Evolutionary conservation across 441 rosid genomes (phyloP), one percentile per base, ranked within the genome.

Genomic region (Cnidoscolus chayamansa): DNA sequence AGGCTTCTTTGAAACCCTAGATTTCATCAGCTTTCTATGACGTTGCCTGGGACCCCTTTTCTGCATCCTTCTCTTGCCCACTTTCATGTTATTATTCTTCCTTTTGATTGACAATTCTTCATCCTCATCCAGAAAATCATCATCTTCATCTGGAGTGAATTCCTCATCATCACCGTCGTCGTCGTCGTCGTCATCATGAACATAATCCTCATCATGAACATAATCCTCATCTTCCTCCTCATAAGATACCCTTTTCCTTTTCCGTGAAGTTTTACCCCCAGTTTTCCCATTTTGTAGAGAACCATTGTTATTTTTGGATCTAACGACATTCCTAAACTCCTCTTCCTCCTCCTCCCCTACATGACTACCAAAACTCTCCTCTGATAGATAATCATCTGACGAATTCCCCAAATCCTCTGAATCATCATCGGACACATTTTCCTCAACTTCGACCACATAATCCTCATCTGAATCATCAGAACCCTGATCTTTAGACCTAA

Each of bases 391-490:
- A 67, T 78, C 95, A 74, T 89, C 97, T 19, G 82, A 70, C 7
- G 86, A 85, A 7, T 77, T 80, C 13, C 81, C 87, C 68, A 80
- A 83, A 77, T 88, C 92, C 70, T 81, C 91, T 16, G 78, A 82
- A 51, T 83, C 90, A 70, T 81, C 87, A 63, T 86, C 97, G 1
- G 96, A 87, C 10, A 77, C 88, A 56, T 80, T 81, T 68, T 86
- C 93, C 77, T 88, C 97, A 51, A 85, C 84, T 0, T 97, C 94
- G 80, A 87, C 79, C 57, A 91, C 96, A 76, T 89, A 96, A 84
- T 96, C 99, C 84, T 93, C 99, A 83, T 96, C 99, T 0, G 99
- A 96, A 72, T 85, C 97, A 19, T 88, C 97, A 2, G 99, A 96
- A 78, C 68, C 89, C 49, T 76, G 81, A 72, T 82, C 89, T 60